Conservation (phyloP, 2,329 filamentous ascomycete species). For the Aspergillus pseudoterreus region DNA sequence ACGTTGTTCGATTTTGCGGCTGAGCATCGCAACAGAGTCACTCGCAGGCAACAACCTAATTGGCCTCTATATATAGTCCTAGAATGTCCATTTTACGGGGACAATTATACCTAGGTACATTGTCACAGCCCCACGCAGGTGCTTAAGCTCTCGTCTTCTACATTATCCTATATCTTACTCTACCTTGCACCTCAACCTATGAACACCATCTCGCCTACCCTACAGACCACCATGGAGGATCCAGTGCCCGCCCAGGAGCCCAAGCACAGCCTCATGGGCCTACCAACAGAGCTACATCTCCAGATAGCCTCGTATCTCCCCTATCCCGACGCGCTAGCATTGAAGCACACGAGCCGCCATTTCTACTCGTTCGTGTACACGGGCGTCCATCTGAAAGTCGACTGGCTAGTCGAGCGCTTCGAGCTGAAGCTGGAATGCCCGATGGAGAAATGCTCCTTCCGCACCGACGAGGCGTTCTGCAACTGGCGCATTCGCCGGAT, state of each 20-base stretch:
- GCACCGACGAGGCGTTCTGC: conserved; percentile 42
- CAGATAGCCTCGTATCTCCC: conserved; percentile 58
- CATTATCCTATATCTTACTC: too few relatives aligned
- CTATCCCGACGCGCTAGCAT: conserved; percentile 67
- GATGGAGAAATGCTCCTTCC: conserved; percentile 45
- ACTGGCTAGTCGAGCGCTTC: conserved; percentile 65
- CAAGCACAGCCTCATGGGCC: conserved; percentile 39
- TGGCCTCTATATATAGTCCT: conserved; percentile 6
- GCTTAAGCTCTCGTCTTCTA: too few relatives aligned
- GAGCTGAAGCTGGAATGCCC: conserved; percentile 64
- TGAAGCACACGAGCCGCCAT: conserved; percentile 64
- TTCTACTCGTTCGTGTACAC: conserved; percentile 65
- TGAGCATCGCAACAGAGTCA: not conserved
- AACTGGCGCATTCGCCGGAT: conserved; percentile 37
- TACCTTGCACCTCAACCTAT: too few relatives aligned
- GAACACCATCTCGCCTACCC: too few relatives aligned
- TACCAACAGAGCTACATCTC: conserved; percentile 66
- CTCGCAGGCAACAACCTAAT: conserved; percentile 11
- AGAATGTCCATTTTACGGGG: not conserved
- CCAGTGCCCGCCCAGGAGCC: not conserved
- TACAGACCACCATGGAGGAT: not conserved
- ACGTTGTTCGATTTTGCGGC: conserved; percentile 3
- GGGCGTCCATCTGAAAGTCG: conserved; percentile 61
- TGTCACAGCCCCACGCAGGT: too few relatives aligned
- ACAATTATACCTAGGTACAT: too few relatives aligned